These are phyloP conservation scores for Lentinula edodes DNA, from an alignment of 768 basidiomycete genomes.

Conservation along the genomic window DNA sequence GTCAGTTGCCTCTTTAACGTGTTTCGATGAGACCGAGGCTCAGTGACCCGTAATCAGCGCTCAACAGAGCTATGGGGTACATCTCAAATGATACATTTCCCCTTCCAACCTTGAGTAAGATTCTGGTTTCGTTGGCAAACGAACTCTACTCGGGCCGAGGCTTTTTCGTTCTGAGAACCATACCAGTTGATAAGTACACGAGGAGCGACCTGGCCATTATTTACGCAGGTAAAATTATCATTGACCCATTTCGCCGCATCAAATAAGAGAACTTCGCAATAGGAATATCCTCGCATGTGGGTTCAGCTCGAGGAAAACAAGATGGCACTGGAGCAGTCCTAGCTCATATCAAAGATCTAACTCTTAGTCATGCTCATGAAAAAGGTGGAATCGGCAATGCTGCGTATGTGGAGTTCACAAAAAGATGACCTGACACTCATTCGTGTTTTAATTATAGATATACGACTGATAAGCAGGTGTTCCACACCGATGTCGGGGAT, in stretches of 20 bases:
- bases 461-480: slow-evolving; percentile 45
- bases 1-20: slow-evolving; percentile 15
- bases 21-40: too few relatives aligned
- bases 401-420: slow-evolving; percentile 13
- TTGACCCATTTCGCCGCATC: neutral
- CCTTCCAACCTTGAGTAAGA: slow-evolving; percentile 31
- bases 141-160: slow-evolving; percentile 41
- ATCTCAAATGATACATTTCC: slow-evolving; percentile 35
- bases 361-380: slow-evolving; percentile 33
- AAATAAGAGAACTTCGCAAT: slow-evolving; percentile 8
- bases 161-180: slow-evolving; percentile 43
- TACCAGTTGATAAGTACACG: slow-evolving; percentile 37
- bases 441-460: slow-evolving; percentile 13
- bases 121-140: slow-evolving; percentile 29
- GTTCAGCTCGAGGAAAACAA: slow-evolving; percentile 36
- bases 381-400: slow-evolving; percentile 36
- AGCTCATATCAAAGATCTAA: slow-evolving; percentile 43
- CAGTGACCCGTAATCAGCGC: slow-evolving; percentile 11
- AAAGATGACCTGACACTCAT: neutral
- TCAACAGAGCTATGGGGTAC: slow-evolving; percentile 27
- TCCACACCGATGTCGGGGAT: slow-evolving; percentile 44
- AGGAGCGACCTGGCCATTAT: slow-evolving; percentile 33
- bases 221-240: slow-evolving; percentile 30
- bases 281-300: slow-evolving; percentile 44
- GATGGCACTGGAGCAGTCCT: slow-evolving; percentile 38